Evolutionary conservation across 305 asterid genomes (phyloP), one percentile per base, ranked within the genome.

Genomic region (Fraxinus baroniana): DNA sequence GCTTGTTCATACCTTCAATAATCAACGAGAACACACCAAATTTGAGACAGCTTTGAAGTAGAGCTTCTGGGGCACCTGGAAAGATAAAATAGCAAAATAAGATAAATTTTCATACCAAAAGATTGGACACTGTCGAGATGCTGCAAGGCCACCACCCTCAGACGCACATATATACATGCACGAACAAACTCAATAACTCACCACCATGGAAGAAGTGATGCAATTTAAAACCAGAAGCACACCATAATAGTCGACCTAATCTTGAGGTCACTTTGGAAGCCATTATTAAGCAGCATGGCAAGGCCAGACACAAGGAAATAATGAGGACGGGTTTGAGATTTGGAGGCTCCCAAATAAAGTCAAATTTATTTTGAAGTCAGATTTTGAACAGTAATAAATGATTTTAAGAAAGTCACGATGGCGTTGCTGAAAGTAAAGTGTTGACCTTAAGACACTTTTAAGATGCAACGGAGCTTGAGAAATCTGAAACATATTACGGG

Each of bases 51-150:
- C 93, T 93, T 82, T 96, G 98, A 60, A 96, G 90, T 66, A 94
- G 92, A 80, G 95, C 97, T 86, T 96, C 97, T 2, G 99, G 99
- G 71, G 98, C 92, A 81, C 99, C 99, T 96, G 89, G 18, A 82
- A 82, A 80, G 78, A 78, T 75, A 55, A 84, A 13, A 73, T n/a
- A 83, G 35, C 80, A 46, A 20, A 8, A 57, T 37, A 71, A 76
- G 32, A 22, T 24, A 36, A 6, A 66, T 4, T 10, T 57, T 7
- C 39, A 76, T 18, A 20, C 32, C 2, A 62, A 3, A 62, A 20
- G 20, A 35, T 35, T 35, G 74, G 1, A 7, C 20, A 36, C 10
- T 33, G 30, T 22, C 72, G 5, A 24, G 72, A 24, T 64, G 72
- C 72, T 9, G 15, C 33, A 28, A 22, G 9, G 17, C 72, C 33